Percentiles rank a stretch among this genome's conserved stretches.
phyloP scores from a whole-genome alignment of 225 moss, liverwort and hornwort species.

The Pseudoscleropodium purum region DNA sequence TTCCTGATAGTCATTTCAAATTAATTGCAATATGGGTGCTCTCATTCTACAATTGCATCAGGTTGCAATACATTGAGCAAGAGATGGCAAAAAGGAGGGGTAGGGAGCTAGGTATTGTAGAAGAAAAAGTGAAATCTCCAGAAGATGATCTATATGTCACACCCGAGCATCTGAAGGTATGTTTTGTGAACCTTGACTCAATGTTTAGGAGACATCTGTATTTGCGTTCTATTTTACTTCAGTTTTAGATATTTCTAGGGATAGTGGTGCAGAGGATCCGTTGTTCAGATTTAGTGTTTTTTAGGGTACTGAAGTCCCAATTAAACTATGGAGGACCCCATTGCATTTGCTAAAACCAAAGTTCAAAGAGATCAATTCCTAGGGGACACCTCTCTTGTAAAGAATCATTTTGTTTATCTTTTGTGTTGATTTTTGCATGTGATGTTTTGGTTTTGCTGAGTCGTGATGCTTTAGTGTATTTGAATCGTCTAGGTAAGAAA shows the following conservation, averaged over 20 bases:
- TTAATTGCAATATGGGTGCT: not conserved
- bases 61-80: conserved; percentile 86
- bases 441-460: not conserved
- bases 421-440: not conserved
- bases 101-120: conserved; percentile 36
- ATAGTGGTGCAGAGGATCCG: not conserved
- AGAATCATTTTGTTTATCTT: not conserved
- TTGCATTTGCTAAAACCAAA: not conserved
- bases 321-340: not conserved
- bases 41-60: conserved; percentile 7
- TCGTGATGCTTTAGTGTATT: not conserved
- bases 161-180: conserved; percentile 88
- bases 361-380: not conserved
- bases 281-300: not conserved
- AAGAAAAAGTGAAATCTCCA: conserved; percentile 62
- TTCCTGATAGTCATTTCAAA: not conserved
- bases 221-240: not conserved
- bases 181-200: not conserved
- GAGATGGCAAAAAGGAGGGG: conserved; percentile 82
- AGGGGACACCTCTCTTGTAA: not conserved
- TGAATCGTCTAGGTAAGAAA: conserved; percentile 51
- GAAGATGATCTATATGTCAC: conserved; percentile 84
- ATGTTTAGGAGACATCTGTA: not conserved
- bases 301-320: not conserved
- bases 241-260: not conserved